phyloP scores from a whole-genome alignment of 768 basidiomycete genomes.

The Piloderma croceum region DNA sequence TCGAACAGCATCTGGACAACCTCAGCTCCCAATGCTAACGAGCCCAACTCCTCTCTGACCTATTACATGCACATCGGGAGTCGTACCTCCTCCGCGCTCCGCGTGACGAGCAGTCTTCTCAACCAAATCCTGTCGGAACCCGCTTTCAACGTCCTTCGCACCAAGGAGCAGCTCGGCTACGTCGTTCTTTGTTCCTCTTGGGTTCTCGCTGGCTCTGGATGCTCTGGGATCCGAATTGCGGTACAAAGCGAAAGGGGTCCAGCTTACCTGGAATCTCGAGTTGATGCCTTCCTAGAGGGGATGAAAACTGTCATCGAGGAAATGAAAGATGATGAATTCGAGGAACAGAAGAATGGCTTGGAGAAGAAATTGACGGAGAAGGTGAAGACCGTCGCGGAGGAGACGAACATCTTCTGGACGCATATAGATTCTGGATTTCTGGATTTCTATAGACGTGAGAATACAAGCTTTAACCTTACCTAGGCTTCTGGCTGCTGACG shows the following conservation, averaged over 20 bases:
- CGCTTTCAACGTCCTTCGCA: slow-evolving; percentile 84
- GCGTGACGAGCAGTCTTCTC: slow-evolving; percentile 67
- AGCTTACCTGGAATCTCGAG: slow-evolving; percentile 75
- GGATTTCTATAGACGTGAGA: slow-evolving; percentile 85
- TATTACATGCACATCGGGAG: slow-evolving; percentile 83
- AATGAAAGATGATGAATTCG: slow-evolving; percentile 70
- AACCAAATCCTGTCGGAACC: slow-evolving; percentile 87
- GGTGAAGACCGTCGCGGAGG: slow-evolving; percentile 84
- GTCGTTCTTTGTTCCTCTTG: slow-evolving; percentile 63
- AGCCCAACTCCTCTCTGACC: slow-evolving; percentile 81
- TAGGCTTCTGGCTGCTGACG: not conserved
- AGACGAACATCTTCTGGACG: slow-evolving; percentile 59
- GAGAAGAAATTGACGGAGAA: slow-evolving; percentile 80
- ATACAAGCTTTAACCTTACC: slow-evolving; percentile 31
- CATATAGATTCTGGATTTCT: slow-evolving; percentile 76
- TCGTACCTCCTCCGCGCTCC: slow-evolving; percentile 52
- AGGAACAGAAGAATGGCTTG: slow-evolving; percentile 70
- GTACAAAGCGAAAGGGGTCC: slow-evolving; percentile 86
- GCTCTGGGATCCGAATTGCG: slow-evolving; percentile 73
- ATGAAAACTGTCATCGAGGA: slow-evolving; percentile 64
- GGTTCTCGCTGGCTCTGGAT: slow-evolving; percentile 56
- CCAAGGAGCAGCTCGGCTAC: slow-evolving; percentile 94
- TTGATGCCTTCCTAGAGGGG: slow-evolving; percentile 79
- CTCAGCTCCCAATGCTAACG: slow-evolving; percentile 73
- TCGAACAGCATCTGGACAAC: slow-evolving; percentile 64